Base-by-base conservation (phyloP, 2,329 filamentous ascomycete species). In the Fusarium sp. region DNA sequence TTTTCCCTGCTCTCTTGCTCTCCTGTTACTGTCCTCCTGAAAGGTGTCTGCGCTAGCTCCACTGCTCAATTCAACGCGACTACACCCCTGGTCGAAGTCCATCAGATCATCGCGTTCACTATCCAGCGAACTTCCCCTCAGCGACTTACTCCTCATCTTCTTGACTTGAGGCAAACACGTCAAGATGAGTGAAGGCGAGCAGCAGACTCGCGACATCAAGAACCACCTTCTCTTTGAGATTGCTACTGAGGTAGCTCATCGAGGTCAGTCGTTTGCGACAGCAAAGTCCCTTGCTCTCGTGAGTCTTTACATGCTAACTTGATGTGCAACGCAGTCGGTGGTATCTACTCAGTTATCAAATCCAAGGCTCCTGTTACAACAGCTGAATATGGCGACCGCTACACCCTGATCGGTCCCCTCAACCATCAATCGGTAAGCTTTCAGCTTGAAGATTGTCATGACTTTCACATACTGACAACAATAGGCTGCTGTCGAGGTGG, bases 281-380 rank as follows among this genome's bases (percentile, higher is more conserved):
- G 63, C 59, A 65, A 56, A 68, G 56, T 67, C 39, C 44, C 46
- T 41, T 67, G 33, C n/a, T 61, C 39, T 42, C 25, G 22, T n/a
- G 25, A 56, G 50, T 42, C 45, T 64, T 70, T 55, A 53, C 64
- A 61, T 68, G 65, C 70, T 72, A 57, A 69, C 55, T n/a, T 44
- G 46, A 42, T 67, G 25, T 45, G 53, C 60, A 42, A 64, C 20
- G 22, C 64, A 97, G 96, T 99, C 70, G 96, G 96, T 80, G 96
- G 96, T 78, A 99, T 99, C 84, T 99, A 99, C 87, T 98, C 95
- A 20, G 96, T 99, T 74, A 91, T 99, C 84, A 99, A 99, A 84
- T 99, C 96, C 70, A 99, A 99, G 84, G 95, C 96, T 41, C 95
- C 96, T 55, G 96, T 98, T 70, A 98, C 96, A 46, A 98, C 95